phyloP scores from a whole-genome alignment of 441 rosid genomes.

The Codiaeum variegatum region DNA sequence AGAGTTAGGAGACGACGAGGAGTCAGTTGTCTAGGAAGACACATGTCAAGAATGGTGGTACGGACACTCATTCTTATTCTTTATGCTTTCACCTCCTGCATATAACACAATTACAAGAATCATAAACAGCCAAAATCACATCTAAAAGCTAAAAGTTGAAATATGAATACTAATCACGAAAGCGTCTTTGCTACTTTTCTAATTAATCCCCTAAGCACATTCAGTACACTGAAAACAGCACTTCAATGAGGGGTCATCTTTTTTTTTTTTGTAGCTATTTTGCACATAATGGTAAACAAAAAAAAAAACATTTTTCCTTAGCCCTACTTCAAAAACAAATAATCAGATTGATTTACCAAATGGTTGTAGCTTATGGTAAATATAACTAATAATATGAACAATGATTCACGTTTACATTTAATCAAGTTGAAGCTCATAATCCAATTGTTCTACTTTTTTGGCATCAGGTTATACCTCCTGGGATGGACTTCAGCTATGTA shows the following conservation, averaged over 20 bases:
- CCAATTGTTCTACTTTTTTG: constrained; percentile 15
- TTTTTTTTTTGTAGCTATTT: not conserved
- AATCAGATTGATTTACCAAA: not conserved
- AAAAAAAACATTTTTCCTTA: not conserved
- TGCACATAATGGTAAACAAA: not conserved
- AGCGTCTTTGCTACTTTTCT: not conserved
- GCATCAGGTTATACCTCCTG: constrained; percentile 71
- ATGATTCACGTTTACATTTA: not conserved
- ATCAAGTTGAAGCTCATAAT: constrained; percentile 6
- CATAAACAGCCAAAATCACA: not conserved
- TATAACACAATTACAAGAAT: not conserved
- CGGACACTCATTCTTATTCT: constrained; percentile 15
- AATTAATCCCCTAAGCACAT: not conserved
- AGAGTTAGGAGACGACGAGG: constrained; percentile 59
- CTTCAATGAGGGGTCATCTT: not conserved
- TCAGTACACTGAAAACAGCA: not conserved
- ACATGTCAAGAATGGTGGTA: constrained; percentile 78
- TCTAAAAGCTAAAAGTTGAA: not conserved
- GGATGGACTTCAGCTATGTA: constrained; percentile 78
- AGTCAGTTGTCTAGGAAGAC: constrained; percentile 63
- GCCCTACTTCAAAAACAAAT: not conserved
- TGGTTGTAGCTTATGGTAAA: not conserved
- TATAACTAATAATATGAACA: not conserved
- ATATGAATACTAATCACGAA: not conserved
- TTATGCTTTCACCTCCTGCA: not conserved